A percentile compares a stretch with the other conserved stretches of the same genome.
Evolutionary conservation across 2,329 filamentous ascomycete genomes (phyloP).

Genomic region (Trichoderma koningii): DNA sequence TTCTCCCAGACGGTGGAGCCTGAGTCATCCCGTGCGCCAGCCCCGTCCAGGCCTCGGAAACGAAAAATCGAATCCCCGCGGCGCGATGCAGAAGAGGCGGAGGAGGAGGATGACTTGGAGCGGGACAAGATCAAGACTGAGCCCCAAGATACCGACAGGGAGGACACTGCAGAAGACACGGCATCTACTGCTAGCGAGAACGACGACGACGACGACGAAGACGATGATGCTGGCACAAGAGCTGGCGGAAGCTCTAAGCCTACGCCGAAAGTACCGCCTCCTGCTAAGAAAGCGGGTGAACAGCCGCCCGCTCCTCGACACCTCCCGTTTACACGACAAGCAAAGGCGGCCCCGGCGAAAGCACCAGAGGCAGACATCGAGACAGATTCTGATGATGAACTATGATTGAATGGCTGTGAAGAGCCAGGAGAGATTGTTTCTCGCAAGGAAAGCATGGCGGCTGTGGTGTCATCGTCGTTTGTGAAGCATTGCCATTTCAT

Average conservation of each 20-base stretch:
- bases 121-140: slow-evolving; percentile 45
- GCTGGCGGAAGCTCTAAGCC: background rate
- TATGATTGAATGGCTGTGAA: slow-evolving; percentile 39
- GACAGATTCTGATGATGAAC: slow-evolving; percentile 59
- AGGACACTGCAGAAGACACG: slow-evolving; percentile 42
- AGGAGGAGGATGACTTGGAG: slow-evolving; percentile 53
- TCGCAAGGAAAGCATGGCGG: background rate
- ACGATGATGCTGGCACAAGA: slow-evolving; percentile 26
- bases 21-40: slow-evolving; percentile 36
- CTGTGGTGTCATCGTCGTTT: no score
- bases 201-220: slow-evolving; percentile 36
- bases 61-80: slow-evolving; percentile 51
- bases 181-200: slow-evolving; percentile 48
- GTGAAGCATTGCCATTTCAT: no score
- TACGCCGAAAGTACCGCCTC: slow-evolving; percentile 25
- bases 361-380: slow-evolving; percentile 43
- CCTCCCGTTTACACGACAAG: slow-evolving; percentile 49
- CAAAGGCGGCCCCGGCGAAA: slow-evolving; percentile 38
- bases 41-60: slow-evolving; percentile 50
- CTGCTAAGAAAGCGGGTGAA: slow-evolving; percentile 32
- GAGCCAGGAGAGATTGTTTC: background rate
- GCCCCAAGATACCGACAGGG: slow-evolving; percentile 46
- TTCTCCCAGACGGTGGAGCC: slow-evolving; percentile 32
- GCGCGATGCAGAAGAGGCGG: slow-evolving; percentile 45
- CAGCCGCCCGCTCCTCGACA: slow-evolving; percentile 44